These are phyloP conservation scores for Crithidia thermophila DNA, from an alignment of 208 protist species.

Conservation along the genomic window DNA sequence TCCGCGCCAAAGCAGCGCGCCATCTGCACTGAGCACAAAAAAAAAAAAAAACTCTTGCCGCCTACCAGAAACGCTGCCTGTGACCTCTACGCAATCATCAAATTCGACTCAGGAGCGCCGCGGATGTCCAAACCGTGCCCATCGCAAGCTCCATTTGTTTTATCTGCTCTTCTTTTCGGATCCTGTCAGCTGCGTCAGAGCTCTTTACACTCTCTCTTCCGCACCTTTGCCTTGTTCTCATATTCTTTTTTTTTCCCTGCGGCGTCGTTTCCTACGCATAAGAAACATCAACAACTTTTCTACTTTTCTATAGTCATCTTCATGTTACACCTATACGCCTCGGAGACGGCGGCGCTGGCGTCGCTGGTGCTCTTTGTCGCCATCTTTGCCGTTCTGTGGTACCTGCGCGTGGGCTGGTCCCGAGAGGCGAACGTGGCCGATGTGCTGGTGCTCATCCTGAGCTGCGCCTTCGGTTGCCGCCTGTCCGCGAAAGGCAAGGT, in stretches of 20 bases:
- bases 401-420: slow-evolving; percentile 20
- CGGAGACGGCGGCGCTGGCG: slow-evolving; percentile 48
- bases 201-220: too few relatives aligned
- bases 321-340: slow-evolving; percentile 74
- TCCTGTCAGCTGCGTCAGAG: too few relatives aligned
- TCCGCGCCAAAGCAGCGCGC: too few relatives aligned
- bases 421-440: slow-evolving; percentile 17
- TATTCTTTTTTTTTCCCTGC: neutral
- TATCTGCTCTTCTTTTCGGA: neutral
- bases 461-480: slow-evolving; percentile 54
- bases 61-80: too few relatives aligned
- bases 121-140: too few relatives aligned
- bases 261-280: neutral
- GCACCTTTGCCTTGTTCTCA: too few relatives aligned
- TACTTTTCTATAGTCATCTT: neutral
- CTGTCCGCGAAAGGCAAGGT: slow-evolving; percentile 39
- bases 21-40: neutral
- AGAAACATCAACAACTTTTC: neutral
- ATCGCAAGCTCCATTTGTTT: neutral
- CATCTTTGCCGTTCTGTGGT: slow-evolving; percentile 19
- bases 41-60: slow-evolving; percentile 15
- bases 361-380: slow-evolving; percentile 23
- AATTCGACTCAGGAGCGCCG: too few relatives aligned
- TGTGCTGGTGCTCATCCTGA: slow-evolving; percentile 39
- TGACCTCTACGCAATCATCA: too few relatives aligned